Evolutionary conservation across 306 rosid genomes (phyloP).

Genomic region (Potentilla sterilis): DNA sequence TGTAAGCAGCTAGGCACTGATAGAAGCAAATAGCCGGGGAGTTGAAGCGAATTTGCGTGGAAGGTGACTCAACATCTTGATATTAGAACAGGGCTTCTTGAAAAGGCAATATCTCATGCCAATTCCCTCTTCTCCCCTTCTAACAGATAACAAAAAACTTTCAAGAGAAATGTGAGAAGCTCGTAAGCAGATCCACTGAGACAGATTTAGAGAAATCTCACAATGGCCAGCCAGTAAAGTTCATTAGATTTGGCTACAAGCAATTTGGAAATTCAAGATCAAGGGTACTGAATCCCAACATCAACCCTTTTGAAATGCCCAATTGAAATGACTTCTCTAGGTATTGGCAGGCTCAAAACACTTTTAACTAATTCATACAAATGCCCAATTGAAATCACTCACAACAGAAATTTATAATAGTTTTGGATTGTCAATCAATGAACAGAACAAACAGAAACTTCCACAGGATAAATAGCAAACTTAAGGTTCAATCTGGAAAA

Average conservation of each 20-base stretch:
- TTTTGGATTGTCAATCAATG: neutral
- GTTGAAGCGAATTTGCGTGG: conserved; percentile 49
- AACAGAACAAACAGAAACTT: neutral
- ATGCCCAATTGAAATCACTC: neutral
- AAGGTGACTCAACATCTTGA: conserved; percentile 39
- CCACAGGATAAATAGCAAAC: neutral
- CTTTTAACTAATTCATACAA: neutral
- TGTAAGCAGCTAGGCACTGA: conserved; percentile 38
- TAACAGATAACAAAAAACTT: neutral
- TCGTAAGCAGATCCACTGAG: conserved; percentile 75
- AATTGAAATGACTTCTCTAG: too few relatives aligned
- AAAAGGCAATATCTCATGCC: conserved; percentile 45
- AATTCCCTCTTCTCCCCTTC: conserved; percentile 62
- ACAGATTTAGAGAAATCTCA: conserved; percentile 33
- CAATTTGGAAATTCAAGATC: conserved; percentile 78
- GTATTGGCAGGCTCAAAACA: too few relatives aligned
- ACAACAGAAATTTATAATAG: neutral
- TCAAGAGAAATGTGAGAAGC: conserved; percentile 44
- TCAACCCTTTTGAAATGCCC: too few relatives aligned
- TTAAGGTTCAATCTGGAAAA: neutral
- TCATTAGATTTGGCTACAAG: conserved; percentile 67
- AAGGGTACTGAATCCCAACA: conserved; percentile 29
- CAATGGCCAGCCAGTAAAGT: conserved; percentile 82
- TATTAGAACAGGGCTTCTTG: conserved; percentile 62
- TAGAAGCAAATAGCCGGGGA: conserved; percentile 43